Evolutionary conservation across 2,329 filamentous ascomycete genomes (phyloP), one percentile per base, ranked within the genome.

Genomic region (Alternaria longipes): DNA sequence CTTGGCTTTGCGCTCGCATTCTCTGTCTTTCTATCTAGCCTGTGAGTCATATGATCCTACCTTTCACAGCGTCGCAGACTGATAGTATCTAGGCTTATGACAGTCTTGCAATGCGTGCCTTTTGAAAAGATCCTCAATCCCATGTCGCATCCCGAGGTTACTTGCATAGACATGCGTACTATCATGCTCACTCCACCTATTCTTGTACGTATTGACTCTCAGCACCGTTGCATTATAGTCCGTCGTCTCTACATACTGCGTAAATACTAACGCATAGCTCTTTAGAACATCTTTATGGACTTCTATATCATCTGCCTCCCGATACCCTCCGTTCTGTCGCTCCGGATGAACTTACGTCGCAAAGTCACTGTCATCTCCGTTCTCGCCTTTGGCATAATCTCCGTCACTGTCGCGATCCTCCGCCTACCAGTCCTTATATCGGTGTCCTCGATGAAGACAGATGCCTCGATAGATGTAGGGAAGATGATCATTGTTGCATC

Each of bases 61-160:
- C 9, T 12, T n/a, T 8, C 18, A 22, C 18, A 53, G 1, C 6
- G 36, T n/a, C 14, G 14, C 18, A 5, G 22, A 30, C 51, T 59
- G 20, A 59, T 36, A 5, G 2, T 16, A 36, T 41, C 26, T 38
- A 59, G 56, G 16, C 42, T 49, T 20, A 7, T 59, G 28, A 38
- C 56, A 3, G 38, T 54, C 28, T 34, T 59, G 5, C 56, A 59
- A 20, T 59, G 56, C 7, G 18, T 47, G 12, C 56, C 56, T 1
- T 59, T 59, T 14, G 56, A 59, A 20, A 53, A 55, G 9, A 59
- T 55, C 7, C 45, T 59, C 16, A 53, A 59, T 3, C 44, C 51
- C n/a, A 53, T 32, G 26, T 34, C 20, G 5, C n/a, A 55, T 11
- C 28, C 51, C 1, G 56, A 59, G 22, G 44, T 53, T 12, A 49